These are phyloP conservation scores for Ogataea nitratoaversa DNA, from an alignment of 805 yeast species.

Conservation along the genomic window DNA sequence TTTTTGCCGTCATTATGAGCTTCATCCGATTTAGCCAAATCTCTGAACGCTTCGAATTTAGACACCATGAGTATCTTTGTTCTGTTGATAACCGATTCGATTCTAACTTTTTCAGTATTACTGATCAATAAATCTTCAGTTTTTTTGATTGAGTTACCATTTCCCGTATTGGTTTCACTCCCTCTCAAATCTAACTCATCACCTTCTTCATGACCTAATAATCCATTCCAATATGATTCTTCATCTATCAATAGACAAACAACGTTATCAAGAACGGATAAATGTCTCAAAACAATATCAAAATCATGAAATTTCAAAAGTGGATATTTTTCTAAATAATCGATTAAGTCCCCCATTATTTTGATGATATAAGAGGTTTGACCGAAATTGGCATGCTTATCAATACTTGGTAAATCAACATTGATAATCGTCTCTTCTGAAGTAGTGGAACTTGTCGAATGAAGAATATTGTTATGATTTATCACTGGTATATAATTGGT, in stretches of 20 bases:
- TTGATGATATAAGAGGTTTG: constrained; percentile 59
- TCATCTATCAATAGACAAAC: constrained; percentile 29
- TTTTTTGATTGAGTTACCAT: neutral
- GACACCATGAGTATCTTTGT: constrained; percentile 26
- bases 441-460: neutral
- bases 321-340: constrained; percentile 44
- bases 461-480: constrained; percentile 21
- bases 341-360: constrained; percentile 64
- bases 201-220: constrained; percentile 5
- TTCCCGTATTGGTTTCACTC: neutral
- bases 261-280: constrained; percentile 29
- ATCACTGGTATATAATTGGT: constrained; percentile 26
- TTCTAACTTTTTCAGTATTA: constrained; percentile 32
- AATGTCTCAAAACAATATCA: constrained; percentile 17
- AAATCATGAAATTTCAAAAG: constrained; percentile 21
- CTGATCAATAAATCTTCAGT: constrained; percentile 11
- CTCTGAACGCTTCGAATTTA: constrained; percentile 28
- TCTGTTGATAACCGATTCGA: constrained; percentile 29
- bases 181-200: constrained; percentile 7
- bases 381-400: constrained; percentile 38
- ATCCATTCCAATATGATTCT: constrained; percentile 25
- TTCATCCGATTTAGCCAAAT: constrained; percentile 2
- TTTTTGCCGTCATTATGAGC: constrained; percentile 2
- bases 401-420: constrained; percentile 11
- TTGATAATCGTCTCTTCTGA: neutral